A percentile compares a stretch with the other conserved stretches of the same genome.
Evolutionary conservation across 495 filamentous ascomycete genomes (phyloP).

Genomic region (Neurospora hispaniola): DNA sequence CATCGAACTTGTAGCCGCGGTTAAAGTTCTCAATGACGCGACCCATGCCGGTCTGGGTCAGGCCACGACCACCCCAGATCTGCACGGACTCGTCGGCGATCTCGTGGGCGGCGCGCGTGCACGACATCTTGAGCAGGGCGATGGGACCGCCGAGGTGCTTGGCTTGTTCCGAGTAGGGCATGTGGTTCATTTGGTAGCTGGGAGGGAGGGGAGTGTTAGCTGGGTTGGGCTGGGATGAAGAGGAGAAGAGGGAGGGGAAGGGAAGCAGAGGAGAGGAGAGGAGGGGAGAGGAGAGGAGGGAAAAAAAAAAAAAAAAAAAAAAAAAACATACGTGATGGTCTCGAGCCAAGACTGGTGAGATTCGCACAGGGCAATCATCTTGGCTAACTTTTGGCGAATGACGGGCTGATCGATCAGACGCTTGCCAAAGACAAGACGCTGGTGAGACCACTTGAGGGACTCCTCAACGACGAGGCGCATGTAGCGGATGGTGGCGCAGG

Average conservation of each 20-base stretch:
- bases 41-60: constrained; percentile 80
- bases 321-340: constrained; percentile 39
- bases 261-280: neutral
- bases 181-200: constrained; percentile 76
- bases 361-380: constrained; percentile 77
- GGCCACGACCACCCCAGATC: constrained; percentile 73
- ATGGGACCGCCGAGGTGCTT: constrained; percentile 69
- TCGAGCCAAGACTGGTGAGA: constrained; percentile 81
- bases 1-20: constrained; percentile 80
- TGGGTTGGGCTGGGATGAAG: neutral
- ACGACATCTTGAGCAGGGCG: constrained; percentile 70
- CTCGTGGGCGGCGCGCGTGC: constrained; percentile 67
- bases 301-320: too few species aligned
- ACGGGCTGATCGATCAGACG: constrained; percentile 72
- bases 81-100: constrained; percentile 75
- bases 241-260: too few species aligned
- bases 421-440: constrained; percentile 79
- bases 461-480: constrained; percentile 67
- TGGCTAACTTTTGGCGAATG: constrained; percentile 81
- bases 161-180: constrained; percentile 72
- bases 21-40: constrained; percentile 71
- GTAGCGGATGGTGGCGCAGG: constrained; percentile 50
- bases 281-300: too few species aligned
- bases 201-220: neutral
- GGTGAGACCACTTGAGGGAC: constrained; percentile 82